Evolutionary conservation across 352 stramenopile species (phyloP).

Genomic region (Globisporangium viniferum): DNA sequence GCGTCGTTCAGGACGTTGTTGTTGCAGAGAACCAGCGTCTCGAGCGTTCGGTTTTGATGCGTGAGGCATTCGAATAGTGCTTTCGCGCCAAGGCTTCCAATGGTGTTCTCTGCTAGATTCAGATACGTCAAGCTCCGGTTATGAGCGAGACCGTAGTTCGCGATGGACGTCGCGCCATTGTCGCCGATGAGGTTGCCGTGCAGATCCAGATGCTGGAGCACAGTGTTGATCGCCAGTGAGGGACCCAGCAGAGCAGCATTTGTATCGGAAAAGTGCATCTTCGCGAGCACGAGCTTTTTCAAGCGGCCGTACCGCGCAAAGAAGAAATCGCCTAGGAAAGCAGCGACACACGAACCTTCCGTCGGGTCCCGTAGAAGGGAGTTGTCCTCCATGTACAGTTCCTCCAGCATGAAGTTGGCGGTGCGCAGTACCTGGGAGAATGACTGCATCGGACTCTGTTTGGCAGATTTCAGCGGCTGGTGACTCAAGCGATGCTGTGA

Average conservation of each 20-base stretch:
- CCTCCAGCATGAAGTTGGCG: conserved; percentile 57
- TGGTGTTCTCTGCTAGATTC: conserved; percentile 59
- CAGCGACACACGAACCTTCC: conserved; percentile 35
- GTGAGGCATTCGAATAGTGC: conserved; percentile 45
- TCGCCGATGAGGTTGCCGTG: conserved; percentile 57
- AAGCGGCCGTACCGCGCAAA: conserved; percentile 67
- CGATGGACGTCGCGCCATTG: conserved; percentile 32
- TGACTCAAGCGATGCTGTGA: not conserved
- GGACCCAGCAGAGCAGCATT: conserved; percentile 32
- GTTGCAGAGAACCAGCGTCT: conserved; percentile 54
- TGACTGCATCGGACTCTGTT: conserved; percentile 26
- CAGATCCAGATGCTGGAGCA: conserved; percentile 50
- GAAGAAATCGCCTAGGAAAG: conserved; percentile 67
- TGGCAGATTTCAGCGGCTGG: not conserved
- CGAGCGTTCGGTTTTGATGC: conserved; percentile 32
- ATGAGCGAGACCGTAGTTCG: conserved; percentile 30
- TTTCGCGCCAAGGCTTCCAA: conserved; percentile 43
- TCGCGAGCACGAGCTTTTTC: conserved; percentile 34
- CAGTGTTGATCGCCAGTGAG: conserved; percentile 57
- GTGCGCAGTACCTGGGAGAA: conserved; percentile 40
- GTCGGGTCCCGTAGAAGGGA: conserved; percentile 21
- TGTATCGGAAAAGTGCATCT: conserved; percentile 43
- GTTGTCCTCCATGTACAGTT: conserved; percentile 62
- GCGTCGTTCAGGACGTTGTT: conserved; percentile 63
- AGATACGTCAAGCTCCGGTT: conserved; percentile 48